Evolutionary conservation across 257 asterid genomes (phyloP).

Genomic region (Scutellaria minor): DNA sequence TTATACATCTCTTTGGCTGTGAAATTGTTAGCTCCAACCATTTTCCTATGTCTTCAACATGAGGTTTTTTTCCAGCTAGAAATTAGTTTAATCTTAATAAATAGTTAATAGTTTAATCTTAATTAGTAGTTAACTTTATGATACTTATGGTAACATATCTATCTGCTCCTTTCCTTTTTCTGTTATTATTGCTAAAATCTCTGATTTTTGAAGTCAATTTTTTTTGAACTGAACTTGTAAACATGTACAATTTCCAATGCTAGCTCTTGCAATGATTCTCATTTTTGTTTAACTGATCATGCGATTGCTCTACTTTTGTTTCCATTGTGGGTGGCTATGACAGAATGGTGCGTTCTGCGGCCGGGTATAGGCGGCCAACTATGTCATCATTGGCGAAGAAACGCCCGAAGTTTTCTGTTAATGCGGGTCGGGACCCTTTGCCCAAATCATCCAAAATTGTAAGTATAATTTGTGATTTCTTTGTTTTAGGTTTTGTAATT

Average conservation of each 20-base stretch:
- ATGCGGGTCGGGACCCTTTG: too few relatives aligned
- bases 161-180: background rate
- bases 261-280: background rate
- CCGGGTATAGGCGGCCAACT: too few relatives aligned
- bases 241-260: background rate
- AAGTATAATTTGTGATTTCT: too few relatives aligned
- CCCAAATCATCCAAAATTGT: too few relatives aligned
- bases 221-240: conserved; percentile 12
- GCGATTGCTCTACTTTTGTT: background rate
- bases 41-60: too few relatives aligned
- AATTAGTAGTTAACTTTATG: too few relatives aligned
- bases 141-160: too few relatives aligned
- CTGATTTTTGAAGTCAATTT: background rate
- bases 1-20: background rate
- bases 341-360: too few relatives aligned
- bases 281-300: background rate
- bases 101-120: background rate
- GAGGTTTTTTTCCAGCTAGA: background rate
- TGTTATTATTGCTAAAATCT: background rate
- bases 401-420: too few relatives aligned
- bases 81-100: background rate
- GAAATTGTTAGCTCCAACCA: background rate
- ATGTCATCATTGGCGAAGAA: too few relatives aligned
- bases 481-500: too few relatives aligned
- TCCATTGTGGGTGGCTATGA: conserved; percentile 19